Evolutionary conservation across 2,329 filamentous ascomycete genomes (phyloP).

Genomic region (Dryadomyces quercivorus): DNA sequence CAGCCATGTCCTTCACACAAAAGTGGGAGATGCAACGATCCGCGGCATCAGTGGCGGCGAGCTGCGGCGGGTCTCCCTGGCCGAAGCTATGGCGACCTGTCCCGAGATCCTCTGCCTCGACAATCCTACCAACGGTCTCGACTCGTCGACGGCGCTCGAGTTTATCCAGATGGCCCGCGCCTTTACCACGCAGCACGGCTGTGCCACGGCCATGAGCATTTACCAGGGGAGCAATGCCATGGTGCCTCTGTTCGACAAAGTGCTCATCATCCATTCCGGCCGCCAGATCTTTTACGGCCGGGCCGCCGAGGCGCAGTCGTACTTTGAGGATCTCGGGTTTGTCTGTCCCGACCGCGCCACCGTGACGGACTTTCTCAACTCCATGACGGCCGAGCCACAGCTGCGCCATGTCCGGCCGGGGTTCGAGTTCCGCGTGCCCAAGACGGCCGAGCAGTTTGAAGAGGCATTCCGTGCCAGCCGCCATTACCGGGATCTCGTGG

Average conservation of each 20-base stretch:
- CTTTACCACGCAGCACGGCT: slow-evolving; percentile 51
- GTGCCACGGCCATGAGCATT: slow-evolving; percentile 48
- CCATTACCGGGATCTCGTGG: neutral
- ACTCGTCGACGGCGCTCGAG: slow-evolving; percentile 52
- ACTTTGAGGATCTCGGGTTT: slow-evolving; percentile 58
- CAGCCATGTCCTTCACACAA: slow-evolving; percentile 48
- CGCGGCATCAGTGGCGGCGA: slow-evolving; percentile 50
- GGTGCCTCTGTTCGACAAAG: slow-evolving; percentile 60
- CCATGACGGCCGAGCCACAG: slow-evolving; percentile 54
- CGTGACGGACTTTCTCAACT: slow-evolving; percentile 66
- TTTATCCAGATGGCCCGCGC: slow-evolving; percentile 52
- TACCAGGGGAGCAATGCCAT: slow-evolving; percentile 57
- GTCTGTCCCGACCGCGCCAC: slow-evolving; percentile 45
- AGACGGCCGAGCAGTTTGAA: slow-evolving; percentile 51
- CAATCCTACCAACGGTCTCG: slow-evolving; percentile 53
- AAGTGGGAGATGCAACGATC: slow-evolving; percentile 55
- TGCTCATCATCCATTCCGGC: slow-evolving; percentile 56
- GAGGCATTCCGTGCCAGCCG: slow-evolving; percentile 20
- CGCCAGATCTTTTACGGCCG: slow-evolving; percentile 55
- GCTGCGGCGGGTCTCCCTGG: slow-evolving; percentile 63
- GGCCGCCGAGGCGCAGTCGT: slow-evolving; percentile 45
- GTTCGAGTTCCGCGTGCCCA: slow-evolving; percentile 48
- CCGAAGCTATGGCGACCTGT: slow-evolving; percentile 48
- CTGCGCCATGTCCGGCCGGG: slow-evolving; percentile 58
- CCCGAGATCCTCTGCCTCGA: slow-evolving; percentile 52